phyloP scores from a whole-genome alignment of 2,329 filamentous ascomycete species.

The Chalaropsis ovoidea region DNA sequence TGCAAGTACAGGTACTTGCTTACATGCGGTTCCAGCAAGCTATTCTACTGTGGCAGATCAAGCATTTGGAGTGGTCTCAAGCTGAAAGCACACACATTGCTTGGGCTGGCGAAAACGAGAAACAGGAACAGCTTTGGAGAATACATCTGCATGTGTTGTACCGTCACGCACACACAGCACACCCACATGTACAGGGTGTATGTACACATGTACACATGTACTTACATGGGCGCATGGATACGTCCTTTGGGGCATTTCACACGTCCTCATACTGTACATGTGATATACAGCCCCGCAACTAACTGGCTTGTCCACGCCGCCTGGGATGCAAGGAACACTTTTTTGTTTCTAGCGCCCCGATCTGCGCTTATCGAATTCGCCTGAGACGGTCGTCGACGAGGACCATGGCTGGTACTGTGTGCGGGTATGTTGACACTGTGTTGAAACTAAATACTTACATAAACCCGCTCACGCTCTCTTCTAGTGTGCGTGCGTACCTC shows the following conservation, averaged over 20 bases:
- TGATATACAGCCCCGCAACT: not conserved
- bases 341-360: conserved; percentile 6
- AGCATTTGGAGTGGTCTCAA: too few species aligned
- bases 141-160: too few species aligned
- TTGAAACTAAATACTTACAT: not conserved
- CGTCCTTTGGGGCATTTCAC: too few species aligned
- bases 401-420: not conserved
- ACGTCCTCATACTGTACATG: not conserved
- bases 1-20: too few species aligned
- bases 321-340: conserved; percentile 14
- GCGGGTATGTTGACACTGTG: not conserved
- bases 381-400: not conserved
- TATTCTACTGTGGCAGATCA: too few species aligned
- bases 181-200: not conserved
- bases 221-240: not conserved
- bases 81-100: too few species aligned
- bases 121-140: too few species aligned
- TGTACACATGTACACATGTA: not conserved
- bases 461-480: not conserved
- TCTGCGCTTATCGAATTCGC: not conserved
- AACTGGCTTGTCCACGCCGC: not conserved
- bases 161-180: too few species aligned
- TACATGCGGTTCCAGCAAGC: too few species aligned
- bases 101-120: too few species aligned
- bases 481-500: not conserved